phyloP scores from a whole-genome alignment of 371 early-diverging fungal genomes.

The Apophysomyces elegans region DNA sequence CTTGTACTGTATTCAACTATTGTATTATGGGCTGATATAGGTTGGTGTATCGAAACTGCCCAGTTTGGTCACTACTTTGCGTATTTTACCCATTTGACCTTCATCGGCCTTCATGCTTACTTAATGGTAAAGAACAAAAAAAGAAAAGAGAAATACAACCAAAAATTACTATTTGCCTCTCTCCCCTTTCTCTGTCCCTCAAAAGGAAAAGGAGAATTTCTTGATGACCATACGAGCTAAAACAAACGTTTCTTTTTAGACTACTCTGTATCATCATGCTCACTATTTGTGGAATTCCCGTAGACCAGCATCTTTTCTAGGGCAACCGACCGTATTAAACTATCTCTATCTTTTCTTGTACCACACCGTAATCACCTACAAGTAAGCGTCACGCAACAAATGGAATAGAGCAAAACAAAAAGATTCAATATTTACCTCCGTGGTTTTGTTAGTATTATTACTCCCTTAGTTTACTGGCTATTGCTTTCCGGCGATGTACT shows the following conservation, averaged over 20 bases:
- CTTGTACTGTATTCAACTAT: slow-evolving; percentile 44
- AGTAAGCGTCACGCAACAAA: slow-evolving; percentile 30
- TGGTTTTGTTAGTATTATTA: slow-evolving; percentile 42
- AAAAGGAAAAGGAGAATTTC: background rate
- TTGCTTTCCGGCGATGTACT: slow-evolving; percentile 12
- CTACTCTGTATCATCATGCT: slow-evolving; percentile 33
- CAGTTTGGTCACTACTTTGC: slow-evolving; percentile 30
- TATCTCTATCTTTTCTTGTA: slow-evolving; percentile 50
- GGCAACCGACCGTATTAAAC: slow-evolving; percentile 42
- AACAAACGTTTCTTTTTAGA: slow-evolving; percentile 12
- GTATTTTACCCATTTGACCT: slow-evolving; percentile 59
- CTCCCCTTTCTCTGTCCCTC: background rate
- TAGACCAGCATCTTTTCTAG: slow-evolving; percentile 29
- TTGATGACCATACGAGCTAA: background rate
- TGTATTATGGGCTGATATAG: slow-evolving; percentile 47
- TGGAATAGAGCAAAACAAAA: background rate
- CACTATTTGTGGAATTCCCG: slow-evolving; percentile 28
- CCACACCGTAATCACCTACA: slow-evolving; percentile 47
- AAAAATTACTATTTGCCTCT: slow-evolving; percentile 11
- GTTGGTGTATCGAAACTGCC: slow-evolving; percentile 22
- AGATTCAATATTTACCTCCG: background rate
- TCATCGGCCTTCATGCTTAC: slow-evolving; percentile 56
- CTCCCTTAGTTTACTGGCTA: slow-evolving; percentile 67
- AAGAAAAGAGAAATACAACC: no score
- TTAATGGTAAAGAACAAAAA: slow-evolving; percentile 38